Evolutionary conservation across 2,329 filamentous ascomycete species (phyloP).

Genomic region (Arachnopeziza araneosa): DNA sequence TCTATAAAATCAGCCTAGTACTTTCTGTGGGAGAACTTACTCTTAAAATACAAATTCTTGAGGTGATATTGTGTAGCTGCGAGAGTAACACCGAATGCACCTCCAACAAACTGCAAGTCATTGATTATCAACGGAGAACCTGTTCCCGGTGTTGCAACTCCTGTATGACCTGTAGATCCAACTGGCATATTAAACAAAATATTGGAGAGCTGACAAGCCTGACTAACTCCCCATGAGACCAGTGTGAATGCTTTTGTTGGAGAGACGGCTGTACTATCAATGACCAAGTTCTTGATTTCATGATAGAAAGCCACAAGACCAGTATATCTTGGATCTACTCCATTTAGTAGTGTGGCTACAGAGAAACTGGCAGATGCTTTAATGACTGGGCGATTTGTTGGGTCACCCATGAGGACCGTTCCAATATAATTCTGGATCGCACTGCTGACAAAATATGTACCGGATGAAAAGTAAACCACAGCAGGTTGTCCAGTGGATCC

Average conservation of each 20-base stretch:
- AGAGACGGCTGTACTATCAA: slow-evolving; percentile 44
- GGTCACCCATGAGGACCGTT: not conserved
- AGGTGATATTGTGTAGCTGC: not conserved
- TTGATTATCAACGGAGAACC: not conserved
- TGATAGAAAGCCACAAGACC: slow-evolving; percentile 44
- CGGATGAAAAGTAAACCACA: not conserved
- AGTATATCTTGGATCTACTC: not conserved
- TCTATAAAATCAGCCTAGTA: not conserved
- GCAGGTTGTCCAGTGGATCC: not conserved
- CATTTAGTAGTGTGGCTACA: not conserved
- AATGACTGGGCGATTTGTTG: slow-evolving; percentile 54
- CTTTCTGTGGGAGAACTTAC: not conserved
- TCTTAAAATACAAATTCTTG: not conserved
- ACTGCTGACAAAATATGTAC: not conserved
- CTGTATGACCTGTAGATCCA: not conserved
- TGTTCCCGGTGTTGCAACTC: not conserved
- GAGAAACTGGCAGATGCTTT: slow-evolving; percentile 64
- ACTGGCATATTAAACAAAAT: slow-evolving; percentile 49
- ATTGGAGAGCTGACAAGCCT: slow-evolving; percentile 57
- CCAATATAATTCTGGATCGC: not conserved
- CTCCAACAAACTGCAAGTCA: not conserved
- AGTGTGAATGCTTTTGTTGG: slow-evolving; percentile 28
- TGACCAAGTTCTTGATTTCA: slow-evolving; percentile 58
- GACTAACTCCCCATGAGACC: slow-evolving; percentile 49
- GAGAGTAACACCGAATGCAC: not conserved